A percentile compares a stretch with the other conserved stretches of the same genome.
phyloP scores from a whole-genome alignment of 805 yeast species.

The Candida ipomoeae region DNA sequence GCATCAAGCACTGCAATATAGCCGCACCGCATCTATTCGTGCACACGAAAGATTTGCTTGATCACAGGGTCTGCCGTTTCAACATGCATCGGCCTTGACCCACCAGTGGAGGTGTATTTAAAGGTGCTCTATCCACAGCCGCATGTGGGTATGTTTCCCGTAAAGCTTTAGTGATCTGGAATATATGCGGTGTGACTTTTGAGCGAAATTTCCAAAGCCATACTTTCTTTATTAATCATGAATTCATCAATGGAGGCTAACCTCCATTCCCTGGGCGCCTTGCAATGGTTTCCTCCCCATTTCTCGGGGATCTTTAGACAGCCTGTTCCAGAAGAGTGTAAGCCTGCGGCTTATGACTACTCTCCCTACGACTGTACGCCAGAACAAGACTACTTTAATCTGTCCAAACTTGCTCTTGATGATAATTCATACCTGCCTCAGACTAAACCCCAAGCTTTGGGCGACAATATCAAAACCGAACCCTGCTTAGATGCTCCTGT shows the following conservation, averaged over 20 bases:
- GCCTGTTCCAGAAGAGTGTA: background rate
- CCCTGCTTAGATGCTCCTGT: background rate
- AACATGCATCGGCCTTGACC: background rate
- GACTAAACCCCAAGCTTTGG: background rate
- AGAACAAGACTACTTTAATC: background rate
- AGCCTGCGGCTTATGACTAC: background rate
- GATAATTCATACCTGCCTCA: background rate
- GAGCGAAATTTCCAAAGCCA: background rate
- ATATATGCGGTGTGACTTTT: background rate
- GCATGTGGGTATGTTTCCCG: background rate
- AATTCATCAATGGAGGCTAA: conserved; percentile 1
- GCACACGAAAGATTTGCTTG: background rate
- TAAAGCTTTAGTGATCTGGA: background rate
- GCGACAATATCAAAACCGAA: background rate
- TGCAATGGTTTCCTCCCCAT: background rate
- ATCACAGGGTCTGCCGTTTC: background rate
- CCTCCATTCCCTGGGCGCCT: background rate
- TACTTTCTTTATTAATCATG: background rate
- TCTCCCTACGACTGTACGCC: background rate
- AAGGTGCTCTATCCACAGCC: background rate
- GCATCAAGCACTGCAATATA: background rate
- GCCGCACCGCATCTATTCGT: conserved; percentile 1
- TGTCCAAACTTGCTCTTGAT: background rate
- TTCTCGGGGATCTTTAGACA: background rate
- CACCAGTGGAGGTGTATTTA: background rate